Evolutionary conservation across 768 basidiomycete species (phyloP).

Genomic region (Pisolithus marmoratus): DNA sequence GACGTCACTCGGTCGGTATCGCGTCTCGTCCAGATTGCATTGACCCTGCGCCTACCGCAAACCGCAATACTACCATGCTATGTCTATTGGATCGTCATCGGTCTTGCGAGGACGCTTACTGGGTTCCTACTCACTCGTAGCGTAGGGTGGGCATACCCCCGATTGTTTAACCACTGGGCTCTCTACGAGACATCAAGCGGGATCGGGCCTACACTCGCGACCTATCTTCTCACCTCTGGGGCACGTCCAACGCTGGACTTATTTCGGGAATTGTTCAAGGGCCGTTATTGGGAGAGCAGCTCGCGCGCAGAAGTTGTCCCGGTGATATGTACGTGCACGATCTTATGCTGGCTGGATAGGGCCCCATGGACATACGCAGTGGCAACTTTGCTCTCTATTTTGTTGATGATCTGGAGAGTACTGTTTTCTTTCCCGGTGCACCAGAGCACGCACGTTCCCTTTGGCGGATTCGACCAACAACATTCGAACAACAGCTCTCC

Average conservation of each 20-base stretch:
- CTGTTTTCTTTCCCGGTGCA: background rate
- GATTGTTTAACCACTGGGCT: conserved; percentile 35
- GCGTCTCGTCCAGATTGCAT: conserved; percentile 13
- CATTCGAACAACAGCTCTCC: background rate
- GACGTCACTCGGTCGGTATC: conserved; percentile 15
- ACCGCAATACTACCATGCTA: conserved; percentile 8
- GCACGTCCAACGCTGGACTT: conserved; percentile 7
- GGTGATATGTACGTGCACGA: conserved; percentile 6
- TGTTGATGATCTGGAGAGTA: conserved; percentile 13
- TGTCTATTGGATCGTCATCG: conserved; percentile 19
- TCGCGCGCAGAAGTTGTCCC: conserved; percentile 6
- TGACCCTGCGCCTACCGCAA: conserved; percentile 10
- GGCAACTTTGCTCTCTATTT: conserved; percentile 21
- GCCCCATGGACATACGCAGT: conserved; percentile 37
- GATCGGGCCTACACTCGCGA: conserved; percentile 29
- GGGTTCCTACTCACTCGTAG: conserved; percentile 21
- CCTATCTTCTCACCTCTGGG: conserved; percentile 17
- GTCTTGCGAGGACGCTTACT: conserved; percentile 10
- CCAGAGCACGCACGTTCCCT: conserved; percentile 1
- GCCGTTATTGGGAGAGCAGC: conserved; percentile 9
- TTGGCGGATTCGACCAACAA: background rate
- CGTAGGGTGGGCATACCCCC: conserved; percentile 34
- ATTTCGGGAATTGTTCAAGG: conserved; percentile 5
- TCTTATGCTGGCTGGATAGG: conserved; percentile 25
- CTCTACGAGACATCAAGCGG: conserved; percentile 34